phyloP scores from a whole-genome alignment of 805 yeast genomes.

The Candida boidinii region DNA sequence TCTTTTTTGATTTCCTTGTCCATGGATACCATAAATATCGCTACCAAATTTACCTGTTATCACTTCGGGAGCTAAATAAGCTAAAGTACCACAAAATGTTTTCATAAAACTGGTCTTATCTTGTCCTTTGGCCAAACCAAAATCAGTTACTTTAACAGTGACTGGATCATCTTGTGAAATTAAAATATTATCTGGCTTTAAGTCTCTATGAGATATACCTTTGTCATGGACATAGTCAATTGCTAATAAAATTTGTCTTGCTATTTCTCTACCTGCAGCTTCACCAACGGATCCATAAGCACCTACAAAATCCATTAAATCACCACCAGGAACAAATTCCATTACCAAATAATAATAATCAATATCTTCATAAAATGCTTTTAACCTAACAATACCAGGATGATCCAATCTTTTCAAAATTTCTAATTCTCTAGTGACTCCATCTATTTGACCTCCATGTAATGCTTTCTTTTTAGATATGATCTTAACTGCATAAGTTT shows the following conservation, averaged over 20 bases:
- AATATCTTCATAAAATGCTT: conserved; percentile 78
- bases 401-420: conserved; percentile 73
- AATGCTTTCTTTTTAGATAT: conserved; percentile 73
- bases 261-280: conserved; percentile 78
- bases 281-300: conserved; percentile 90
- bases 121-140: conserved; percentile 89
- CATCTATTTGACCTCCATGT: conserved; percentile 67
- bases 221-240: conserved; percentile 78
- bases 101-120: conserved; percentile 81
- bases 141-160: conserved; percentile 86
- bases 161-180: conserved; percentile 91
- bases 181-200: conserved; percentile 92
- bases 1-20: too few species aligned
- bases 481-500: conserved; percentile 84
- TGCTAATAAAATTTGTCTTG: conserved; percentile 77
- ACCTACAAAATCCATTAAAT: conserved; percentile 93
- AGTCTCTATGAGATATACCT: conserved; percentile 93
- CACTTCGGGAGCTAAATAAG: conserved; percentile 96
- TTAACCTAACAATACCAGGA: conserved; percentile 74
- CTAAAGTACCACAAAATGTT: conserved; percentile 95
- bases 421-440: conserved; percentile 79
- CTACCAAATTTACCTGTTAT: conserved; percentile 48
- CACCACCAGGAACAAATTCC: conserved; percentile 97
- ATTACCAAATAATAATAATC: conserved; percentile 80
- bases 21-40: too few species aligned